These are phyloP conservation scores for Lachnellula willkommii DNA, from an alignment of 2,329 filamentous ascomycete genomes.

Conservation along the genomic window DNA sequence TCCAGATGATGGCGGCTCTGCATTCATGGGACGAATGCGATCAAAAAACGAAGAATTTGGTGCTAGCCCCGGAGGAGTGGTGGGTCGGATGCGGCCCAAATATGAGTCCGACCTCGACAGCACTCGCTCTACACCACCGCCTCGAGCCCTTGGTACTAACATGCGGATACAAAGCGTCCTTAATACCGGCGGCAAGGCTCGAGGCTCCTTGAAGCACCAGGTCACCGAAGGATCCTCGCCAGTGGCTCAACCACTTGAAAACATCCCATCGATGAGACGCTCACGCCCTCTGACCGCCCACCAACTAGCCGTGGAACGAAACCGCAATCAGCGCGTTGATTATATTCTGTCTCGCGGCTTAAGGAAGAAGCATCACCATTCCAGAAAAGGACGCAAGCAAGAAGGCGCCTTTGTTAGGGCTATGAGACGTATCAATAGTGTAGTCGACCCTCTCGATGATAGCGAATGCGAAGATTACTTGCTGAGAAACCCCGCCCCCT, in stretches of 20 bases:
- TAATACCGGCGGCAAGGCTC: constrained; percentile 29
- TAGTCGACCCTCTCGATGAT: constrained; percentile 53
- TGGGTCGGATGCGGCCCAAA: constrained; percentile 60
- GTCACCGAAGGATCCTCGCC: constrained; percentile 58
- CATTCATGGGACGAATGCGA: constrained; percentile 57
- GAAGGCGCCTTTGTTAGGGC: constrained; percentile 65
- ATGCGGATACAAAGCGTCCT: constrained; percentile 28
- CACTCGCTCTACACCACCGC: constrained; percentile 48
- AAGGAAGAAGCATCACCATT: constrained; percentile 58
- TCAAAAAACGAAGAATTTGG: constrained; percentile 48
- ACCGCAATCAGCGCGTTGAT: constrained; percentile 73
- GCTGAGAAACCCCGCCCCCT: constrained; percentile 32
- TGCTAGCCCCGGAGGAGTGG: constrained; percentile 41
- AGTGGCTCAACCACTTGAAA: constrained; percentile 43
- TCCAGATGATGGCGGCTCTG: constrained; percentile 43
- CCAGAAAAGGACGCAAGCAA: constrained; percentile 55
- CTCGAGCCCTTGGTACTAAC: constrained; percentile 32
- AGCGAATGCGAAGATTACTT: constrained; percentile 54
- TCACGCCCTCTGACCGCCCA: constrained; percentile 74
- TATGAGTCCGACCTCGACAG: constrained; percentile 53
- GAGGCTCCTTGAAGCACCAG: constrained; percentile 52
- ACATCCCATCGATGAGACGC: constrained; percentile 44
- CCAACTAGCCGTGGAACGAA: constrained; percentile 74
- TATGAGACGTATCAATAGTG: constrained; percentile 55
- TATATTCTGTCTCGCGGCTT: constrained; percentile 74